Conservation (phyloP, 2,329 filamentous ascomycete species). For the Conoideocrella luteorostrata region DNA sequence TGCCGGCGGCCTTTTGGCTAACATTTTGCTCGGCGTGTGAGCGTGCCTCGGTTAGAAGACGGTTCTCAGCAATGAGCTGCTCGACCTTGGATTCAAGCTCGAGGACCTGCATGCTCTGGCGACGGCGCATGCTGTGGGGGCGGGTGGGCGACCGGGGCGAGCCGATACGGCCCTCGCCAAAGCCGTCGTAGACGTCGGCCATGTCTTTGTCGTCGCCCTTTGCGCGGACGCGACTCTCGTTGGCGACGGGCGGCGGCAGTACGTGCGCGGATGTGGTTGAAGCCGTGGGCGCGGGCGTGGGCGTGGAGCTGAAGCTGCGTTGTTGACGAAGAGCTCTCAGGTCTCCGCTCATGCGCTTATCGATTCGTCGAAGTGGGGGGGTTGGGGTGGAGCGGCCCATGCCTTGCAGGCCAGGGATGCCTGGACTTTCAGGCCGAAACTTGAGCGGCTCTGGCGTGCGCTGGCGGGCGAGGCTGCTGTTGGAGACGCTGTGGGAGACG, state of each 20-base stretch:
- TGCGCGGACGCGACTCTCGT: slow-evolving; percentile 78
- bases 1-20: slow-evolving; percentile 59
- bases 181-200: slow-evolving; percentile 92
- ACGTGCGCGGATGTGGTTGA: not conserved
- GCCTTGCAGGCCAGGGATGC: slow-evolving; percentile 33
- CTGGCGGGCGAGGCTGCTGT: slow-evolving; percentile 40
- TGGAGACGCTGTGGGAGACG: slow-evolving; percentile 45
- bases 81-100: slow-evolving; percentile 85
- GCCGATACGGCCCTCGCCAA: slow-evolving; percentile 77
- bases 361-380: slow-evolving; percentile 65
- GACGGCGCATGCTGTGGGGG: slow-evolving; percentile 91
- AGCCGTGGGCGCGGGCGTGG: slow-evolving; percentile 2
- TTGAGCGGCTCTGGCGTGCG: slow-evolving; percentile 47
- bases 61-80: slow-evolving; percentile 79
- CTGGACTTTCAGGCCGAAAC: slow-evolving; percentile 58
- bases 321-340: slow-evolving; percentile 40
- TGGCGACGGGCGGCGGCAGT: slow-evolving; percentile 61
- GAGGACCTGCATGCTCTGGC: slow-evolving; percentile 94
- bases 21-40: slow-evolving; percentile 60
- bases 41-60: slow-evolving; percentile 67
- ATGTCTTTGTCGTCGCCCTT: slow-evolving; percentile 54
- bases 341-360: slow-evolving; percentile 67
- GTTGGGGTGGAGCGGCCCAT: slow-evolving; percentile 35
- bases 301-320: slow-evolving; percentile 17
- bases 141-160: slow-evolving; percentile 89